These are phyloP conservation scores for Nakazawaea populi DNA, from an alignment of 805 yeast genomes.

Conservation along the genomic window DNA sequence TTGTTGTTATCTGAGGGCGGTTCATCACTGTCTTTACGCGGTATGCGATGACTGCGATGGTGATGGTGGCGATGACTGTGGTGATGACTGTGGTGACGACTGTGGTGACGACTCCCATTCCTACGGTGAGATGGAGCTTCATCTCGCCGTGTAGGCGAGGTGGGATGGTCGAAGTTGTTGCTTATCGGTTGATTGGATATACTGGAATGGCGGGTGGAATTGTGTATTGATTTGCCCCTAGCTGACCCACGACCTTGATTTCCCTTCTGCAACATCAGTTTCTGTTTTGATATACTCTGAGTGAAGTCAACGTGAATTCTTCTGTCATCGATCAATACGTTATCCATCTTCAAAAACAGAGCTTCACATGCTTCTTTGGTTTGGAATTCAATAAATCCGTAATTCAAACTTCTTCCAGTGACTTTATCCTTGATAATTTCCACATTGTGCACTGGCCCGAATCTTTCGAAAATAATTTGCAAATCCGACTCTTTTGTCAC, in stretches of 20 bases:
- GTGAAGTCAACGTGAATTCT: constrained; percentile 65
- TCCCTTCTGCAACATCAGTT: not conserved
- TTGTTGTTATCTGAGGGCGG: not conserved
- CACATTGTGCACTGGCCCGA: constrained; percentile 48
- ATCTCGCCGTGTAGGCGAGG: too few species aligned
- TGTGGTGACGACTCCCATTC: not conserved
- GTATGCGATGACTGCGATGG: not conserved
- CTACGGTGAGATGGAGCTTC: too few species aligned
- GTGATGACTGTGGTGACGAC: not conserved
- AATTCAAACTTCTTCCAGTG: constrained; percentile 46
- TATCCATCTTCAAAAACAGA: constrained; percentile 61
- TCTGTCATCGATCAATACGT: constrained; percentile 57
- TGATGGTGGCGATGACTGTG: not conserved
- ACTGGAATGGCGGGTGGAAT: too few species aligned
- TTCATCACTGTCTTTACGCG: too few species aligned
- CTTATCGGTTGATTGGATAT: too few species aligned
- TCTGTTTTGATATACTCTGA: constrained; percentile 36
- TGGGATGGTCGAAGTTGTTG: too few species aligned
- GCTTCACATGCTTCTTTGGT: constrained; percentile 43
- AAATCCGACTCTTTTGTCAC: constrained; percentile 55
- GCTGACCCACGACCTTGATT: not conserved
- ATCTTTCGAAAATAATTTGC: constrained; percentile 50
- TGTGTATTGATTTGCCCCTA: too few species aligned
- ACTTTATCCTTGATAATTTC: constrained; percentile 44
- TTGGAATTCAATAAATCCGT: constrained; percentile 59